A percentile compares a stretch with the other conserved stretches of the same genome.
These are phyloP conservation scores for Peronospora tabacina DNA, from an alignment of 352 stramenopile species.

Conservation along the genomic window DNA sequence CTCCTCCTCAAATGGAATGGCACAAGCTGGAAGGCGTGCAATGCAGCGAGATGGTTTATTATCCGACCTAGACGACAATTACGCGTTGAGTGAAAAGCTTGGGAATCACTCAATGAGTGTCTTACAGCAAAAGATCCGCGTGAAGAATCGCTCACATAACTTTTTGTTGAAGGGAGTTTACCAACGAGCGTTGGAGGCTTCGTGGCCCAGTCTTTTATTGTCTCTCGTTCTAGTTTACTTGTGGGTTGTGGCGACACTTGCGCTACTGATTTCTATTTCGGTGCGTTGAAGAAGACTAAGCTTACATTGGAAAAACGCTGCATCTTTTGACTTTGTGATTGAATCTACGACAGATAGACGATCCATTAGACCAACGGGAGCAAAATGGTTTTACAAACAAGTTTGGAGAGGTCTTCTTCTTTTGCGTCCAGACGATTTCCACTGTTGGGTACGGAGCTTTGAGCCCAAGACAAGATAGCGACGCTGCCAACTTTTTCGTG, in stretches of 20 bases:
- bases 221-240: conserved; percentile 37
- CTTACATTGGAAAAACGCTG: neutral
- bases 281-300: conserved; percentile 18
- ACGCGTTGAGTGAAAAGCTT: conserved; percentile 9
- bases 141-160: conserved; percentile 38
- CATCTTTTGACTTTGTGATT: neutral
- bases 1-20: conserved; percentile 15
- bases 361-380: conserved; percentile 17
- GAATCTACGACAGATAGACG: conserved; percentile 3
- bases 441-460: conserved; percentile 46
- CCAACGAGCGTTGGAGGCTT: conserved; percentile 40
- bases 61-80: conserved; percentile 9
- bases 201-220: conserved; percentile 36
- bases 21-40: neutral
- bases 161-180: conserved; percentile 44
- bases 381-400: conserved; percentile 6
- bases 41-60: neutral
- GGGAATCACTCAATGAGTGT: conserved; percentile 36
- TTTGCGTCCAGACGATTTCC: conserved; percentile 55
- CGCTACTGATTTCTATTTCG: conserved; percentile 36
- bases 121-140: conserved; percentile 27
- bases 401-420: conserved; percentile 46
- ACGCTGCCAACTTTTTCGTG: conserved; percentile 56
- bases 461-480: conserved; percentile 36
- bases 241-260: conserved; percentile 30